Conservation (phyloP, 2,329 filamentous ascomycete species). For the Penicillium aurantiogriseum region DNA sequence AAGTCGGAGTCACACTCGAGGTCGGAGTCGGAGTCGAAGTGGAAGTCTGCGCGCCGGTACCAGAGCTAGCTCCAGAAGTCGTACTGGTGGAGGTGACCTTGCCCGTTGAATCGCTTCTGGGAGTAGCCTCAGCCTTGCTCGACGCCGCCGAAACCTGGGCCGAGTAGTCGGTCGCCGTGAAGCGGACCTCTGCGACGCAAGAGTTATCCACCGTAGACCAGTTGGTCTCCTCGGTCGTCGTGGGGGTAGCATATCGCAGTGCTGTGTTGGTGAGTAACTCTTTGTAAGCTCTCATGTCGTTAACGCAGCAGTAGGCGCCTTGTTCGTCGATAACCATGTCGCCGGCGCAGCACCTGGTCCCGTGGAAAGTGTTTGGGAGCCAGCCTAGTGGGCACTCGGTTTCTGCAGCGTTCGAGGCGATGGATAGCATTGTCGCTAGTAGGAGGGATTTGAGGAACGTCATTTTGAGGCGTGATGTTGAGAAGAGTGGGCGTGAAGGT, state of each 20-base stretch:
- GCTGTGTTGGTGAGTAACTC: not conserved
- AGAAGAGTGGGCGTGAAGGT: too few species aligned
- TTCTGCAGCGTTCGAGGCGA: not conserved
- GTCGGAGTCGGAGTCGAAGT: not conserved
- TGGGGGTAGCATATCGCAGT: not conserved
- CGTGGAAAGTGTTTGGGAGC: not conserved
- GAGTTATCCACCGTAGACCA: not conserved
- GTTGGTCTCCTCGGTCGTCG: not conserved
- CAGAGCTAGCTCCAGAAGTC: not conserved
- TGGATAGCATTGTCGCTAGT: not conserved
- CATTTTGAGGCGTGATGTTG: not conserved
- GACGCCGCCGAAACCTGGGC: conserved; percentile 8
- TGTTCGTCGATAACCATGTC: not conserved
- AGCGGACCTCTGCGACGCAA: conserved; percentile 4
- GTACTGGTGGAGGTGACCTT: not conserved
- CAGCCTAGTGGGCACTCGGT: not conserved
- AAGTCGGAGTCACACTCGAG: not conserved
- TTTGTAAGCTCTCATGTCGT: not conserved
- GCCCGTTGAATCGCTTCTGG: not conserved
- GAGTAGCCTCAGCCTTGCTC: not conserved
- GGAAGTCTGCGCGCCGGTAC: not conserved
- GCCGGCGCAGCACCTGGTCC: conserved; percentile 1
- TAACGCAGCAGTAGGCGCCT: conserved; percentile 8
- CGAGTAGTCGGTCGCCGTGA: conserved; percentile 11
- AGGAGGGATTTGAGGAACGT: not conserved